phyloP scores from a whole-genome alignment of 306 rosid genomes.

The Mucuna pruriens region DNA sequence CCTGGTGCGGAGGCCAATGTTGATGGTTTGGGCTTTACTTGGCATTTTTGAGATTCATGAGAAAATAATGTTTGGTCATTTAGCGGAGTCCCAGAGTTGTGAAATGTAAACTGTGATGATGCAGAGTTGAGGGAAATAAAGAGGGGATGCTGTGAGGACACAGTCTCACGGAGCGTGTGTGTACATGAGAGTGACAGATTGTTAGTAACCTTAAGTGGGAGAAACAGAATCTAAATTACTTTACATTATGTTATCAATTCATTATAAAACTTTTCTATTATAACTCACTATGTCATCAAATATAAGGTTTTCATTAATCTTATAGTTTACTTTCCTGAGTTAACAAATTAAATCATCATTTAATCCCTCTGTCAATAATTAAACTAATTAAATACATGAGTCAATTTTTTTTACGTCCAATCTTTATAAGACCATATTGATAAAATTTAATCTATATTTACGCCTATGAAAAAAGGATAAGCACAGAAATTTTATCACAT shows the following conservation, averaged over 20 bases:
- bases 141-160: neutral
- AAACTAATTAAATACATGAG: too few species aligned
- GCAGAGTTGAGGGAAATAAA: constrained; percentile 31
- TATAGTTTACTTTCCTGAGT: too few species aligned
- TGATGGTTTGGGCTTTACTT: neutral
- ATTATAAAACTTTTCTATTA: too few species aligned
- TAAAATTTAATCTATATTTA: too few species aligned
- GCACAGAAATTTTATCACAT: too few species aligned
- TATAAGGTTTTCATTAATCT: too few species aligned
- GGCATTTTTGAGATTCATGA: constrained; percentile 31
- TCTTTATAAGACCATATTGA: too few species aligned
- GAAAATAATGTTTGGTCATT: constrained; percentile 9
- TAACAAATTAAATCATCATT: too few species aligned
- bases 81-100: constrained; percentile 11
- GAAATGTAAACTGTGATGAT: neutral
- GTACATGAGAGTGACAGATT: constrained; percentile 36
- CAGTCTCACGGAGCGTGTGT: neutral
- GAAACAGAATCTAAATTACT: neutral
- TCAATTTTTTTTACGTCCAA: too few species aligned
- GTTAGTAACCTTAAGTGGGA: constrained; percentile 39
- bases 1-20: constrained; percentile 22
- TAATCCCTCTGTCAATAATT: too few species aligned
- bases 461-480: too few species aligned
- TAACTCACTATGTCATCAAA: too few species aligned
- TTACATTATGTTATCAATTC: neutral